A percentile compares a stretch with the other conserved stretches of the same genome.
phyloP scores from a whole-genome alignment of 352 stramenopile species.

The Pythium utonaiense region DNA sequence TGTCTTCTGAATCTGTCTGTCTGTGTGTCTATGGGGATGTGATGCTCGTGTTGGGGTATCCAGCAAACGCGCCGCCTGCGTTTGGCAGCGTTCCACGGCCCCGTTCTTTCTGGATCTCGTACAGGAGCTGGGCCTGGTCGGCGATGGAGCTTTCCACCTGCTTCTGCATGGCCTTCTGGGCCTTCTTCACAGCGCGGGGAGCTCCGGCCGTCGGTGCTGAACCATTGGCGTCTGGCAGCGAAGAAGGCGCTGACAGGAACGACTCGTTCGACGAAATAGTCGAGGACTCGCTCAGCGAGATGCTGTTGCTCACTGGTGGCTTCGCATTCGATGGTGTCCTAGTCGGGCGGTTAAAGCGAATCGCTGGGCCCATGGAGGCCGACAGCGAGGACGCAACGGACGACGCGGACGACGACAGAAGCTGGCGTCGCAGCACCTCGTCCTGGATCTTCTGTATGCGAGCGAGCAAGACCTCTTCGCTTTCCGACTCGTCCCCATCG shows the following conservation, averaged over 20 bases:
- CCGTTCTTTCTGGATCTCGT: constrained; percentile 39
- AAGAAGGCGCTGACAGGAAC: constrained; percentile 13
- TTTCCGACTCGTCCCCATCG: constrained; percentile 8
- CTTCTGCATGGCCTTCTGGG: constrained; percentile 25
- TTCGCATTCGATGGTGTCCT: constrained; percentile 8
- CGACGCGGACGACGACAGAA: constrained; percentile 12
- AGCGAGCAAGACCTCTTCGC: constrained; percentile 15
- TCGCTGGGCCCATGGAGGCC: constrained; percentile 6
- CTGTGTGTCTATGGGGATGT: not conserved
- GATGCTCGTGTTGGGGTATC: constrained; percentile 1
- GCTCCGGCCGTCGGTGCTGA: not conserved
- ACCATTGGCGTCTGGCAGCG: constrained; percentile 24
- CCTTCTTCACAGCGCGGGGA: not conserved
- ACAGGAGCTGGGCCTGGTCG: constrained; percentile 48
- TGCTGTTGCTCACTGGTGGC: constrained; percentile 6
- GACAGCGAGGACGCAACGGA: constrained; percentile 16
- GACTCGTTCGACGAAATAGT: constrained; percentile 20
- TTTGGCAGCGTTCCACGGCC: constrained; percentile 12
- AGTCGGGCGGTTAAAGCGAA: constrained; percentile 4
- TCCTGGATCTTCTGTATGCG: constrained; percentile 25
- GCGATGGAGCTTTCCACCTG: constrained; percentile 54
- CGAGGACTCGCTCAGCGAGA: constrained; percentile 14
- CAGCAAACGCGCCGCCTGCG: not conserved
- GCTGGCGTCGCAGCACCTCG: constrained; percentile 15
- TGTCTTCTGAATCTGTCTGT: not conserved